Evolutionary conservation across 768 basidiomycete species (phyloP).

Genomic region (Chalciporus pseudorubinellus): DNA sequence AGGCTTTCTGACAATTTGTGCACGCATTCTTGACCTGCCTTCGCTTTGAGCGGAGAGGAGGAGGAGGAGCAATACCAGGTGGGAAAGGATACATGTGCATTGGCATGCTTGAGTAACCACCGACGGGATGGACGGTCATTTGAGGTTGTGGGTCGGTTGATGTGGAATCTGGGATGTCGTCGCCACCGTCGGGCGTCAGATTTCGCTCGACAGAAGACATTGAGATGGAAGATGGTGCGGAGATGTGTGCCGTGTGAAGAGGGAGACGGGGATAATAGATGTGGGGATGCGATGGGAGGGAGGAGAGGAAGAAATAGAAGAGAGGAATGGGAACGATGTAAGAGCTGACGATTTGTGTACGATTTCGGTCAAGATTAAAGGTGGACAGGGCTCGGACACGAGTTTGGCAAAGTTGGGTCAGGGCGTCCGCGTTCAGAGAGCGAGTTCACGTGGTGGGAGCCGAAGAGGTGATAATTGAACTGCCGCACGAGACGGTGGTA

Average conservation of each 20-base stretch:
- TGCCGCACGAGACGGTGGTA: constrained; percentile 13
- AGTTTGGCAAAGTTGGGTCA: constrained; percentile 36
- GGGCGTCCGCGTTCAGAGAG: constrained; percentile 29
- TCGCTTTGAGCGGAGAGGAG: constrained; percentile 68
- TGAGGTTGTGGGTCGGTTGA: constrained; percentile 42
- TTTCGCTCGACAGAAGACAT: constrained; percentile 41
- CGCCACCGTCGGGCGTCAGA: constrained; percentile 40
- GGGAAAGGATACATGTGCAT: constrained; percentile 74
- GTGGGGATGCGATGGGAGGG: constrained; percentile 14
- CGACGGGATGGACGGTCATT: constrained; percentile 50
- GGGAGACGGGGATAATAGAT: constrained; percentile 36
- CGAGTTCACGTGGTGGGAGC: constrained; percentile 37
- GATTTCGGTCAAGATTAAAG: constrained; percentile 36
- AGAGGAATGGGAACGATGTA: constrained; percentile 18
- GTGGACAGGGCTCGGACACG: constrained; percentile 34
- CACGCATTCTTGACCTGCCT: constrained; percentile 90
- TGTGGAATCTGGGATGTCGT: constrained; percentile 35
- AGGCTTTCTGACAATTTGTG: constrained; percentile 87
- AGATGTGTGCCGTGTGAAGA: constrained; percentile 29
- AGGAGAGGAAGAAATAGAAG: constrained; percentile 2
- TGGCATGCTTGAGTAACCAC: constrained; percentile 48
- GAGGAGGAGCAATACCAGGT: constrained; percentile 42
- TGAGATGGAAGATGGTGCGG: constrained; percentile 22
- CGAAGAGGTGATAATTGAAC: constrained; percentile 25
- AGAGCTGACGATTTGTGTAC: constrained; percentile 29